phyloP scores from a whole-genome alignment of 2,329 filamentous ascomycete genomes.

The Rhinocladiella similis region DNA sequence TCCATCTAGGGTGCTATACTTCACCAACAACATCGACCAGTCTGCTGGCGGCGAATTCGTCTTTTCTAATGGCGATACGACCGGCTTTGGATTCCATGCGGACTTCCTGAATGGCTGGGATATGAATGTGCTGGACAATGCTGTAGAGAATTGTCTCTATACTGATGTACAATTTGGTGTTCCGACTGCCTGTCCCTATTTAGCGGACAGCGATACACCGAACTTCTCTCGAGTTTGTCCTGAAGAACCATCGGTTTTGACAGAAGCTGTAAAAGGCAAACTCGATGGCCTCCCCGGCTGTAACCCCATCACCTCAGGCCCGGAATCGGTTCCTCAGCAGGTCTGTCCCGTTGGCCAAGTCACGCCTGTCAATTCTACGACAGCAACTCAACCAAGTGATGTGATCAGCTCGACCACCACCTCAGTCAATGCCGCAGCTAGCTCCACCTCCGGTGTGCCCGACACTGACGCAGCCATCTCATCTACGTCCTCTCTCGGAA shows the following conservation, averaged over 20 bases:
- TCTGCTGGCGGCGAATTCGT: conserved; percentile 59
- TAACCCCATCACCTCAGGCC: conserved; percentile 30
- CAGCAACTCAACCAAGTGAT: conserved; percentile 4
- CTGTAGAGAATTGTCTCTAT: conserved; percentile 63
- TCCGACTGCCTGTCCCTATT: conserved; percentile 58
- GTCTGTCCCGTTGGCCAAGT: conserved; percentile 16
- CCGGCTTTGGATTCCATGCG: conserved; percentile 56
- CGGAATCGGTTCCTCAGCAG: conserved; percentile 35
- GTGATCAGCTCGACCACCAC: background rate
- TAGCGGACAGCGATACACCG: conserved; percentile 56
- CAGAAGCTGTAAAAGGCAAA: conserved; percentile 31
- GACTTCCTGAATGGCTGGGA: conserved; percentile 77
- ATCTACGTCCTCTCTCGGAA: background rate
- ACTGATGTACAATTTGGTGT: conserved; percentile 58
- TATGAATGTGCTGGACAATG: conserved; percentile 60
- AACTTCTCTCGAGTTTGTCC: conserved; percentile 52
- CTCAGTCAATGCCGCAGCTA: background rate
- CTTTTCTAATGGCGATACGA: conserved; percentile 50
- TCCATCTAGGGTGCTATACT: conserved; percentile 57
- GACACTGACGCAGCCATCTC: background rate
- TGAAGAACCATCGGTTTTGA: conserved; percentile 46
- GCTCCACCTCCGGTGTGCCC: conserved; percentile 1
- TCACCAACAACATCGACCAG: conserved; percentile 31
- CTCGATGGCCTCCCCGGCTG: conserved; percentile 31
- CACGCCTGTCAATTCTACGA: conserved; percentile 2